These are phyloP conservation scores for Auriscalpium microsporum DNA, from an alignment of 768 basidiomycete species.

Conservation along the genomic window DNA sequence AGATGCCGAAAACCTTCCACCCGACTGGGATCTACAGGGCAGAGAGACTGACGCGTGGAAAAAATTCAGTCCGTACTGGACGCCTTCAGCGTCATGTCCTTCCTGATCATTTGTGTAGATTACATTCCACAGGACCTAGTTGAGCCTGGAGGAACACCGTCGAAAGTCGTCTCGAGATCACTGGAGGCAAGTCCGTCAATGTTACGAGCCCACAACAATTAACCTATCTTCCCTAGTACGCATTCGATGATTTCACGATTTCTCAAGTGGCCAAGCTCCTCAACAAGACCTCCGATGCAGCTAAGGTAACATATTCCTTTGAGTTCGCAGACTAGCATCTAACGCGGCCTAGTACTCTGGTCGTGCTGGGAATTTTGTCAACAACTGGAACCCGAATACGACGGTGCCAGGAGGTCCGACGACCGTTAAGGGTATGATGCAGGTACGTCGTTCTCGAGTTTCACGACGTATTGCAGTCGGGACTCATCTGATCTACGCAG, in stretches of 20 bases:
- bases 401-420: constrained; percentile 39
- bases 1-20: constrained; percentile 49
- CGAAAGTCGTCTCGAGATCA: constrained; percentile 54
- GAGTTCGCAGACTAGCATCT: not conserved
- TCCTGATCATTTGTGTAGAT: constrained; percentile 7
- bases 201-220: no score
- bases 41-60: constrained; percentile 53
- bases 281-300: constrained; percentile 38
- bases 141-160: constrained; percentile 42
- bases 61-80: constrained; percentile 30
- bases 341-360: constrained; percentile 34
- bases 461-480: not conserved
- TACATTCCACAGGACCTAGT: constrained; percentile 27
- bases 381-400: constrained; percentile 51
- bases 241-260: constrained; percentile 57
- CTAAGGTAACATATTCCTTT: constrained; percentile 32
- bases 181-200: constrained; percentile 36
- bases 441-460: constrained; percentile 27
- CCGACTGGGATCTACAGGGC: constrained; percentile 57
- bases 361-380: constrained; percentile 48
- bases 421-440: constrained; percentile 49
- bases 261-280: constrained; percentile 54
- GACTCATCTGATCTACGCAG: constrained; percentile 21
- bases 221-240: constrained; percentile 32
- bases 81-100: constrained; percentile 16